Base-by-base conservation (phyloP, 768 basidiomycete species). In the Clavaria fumosa region DNA sequence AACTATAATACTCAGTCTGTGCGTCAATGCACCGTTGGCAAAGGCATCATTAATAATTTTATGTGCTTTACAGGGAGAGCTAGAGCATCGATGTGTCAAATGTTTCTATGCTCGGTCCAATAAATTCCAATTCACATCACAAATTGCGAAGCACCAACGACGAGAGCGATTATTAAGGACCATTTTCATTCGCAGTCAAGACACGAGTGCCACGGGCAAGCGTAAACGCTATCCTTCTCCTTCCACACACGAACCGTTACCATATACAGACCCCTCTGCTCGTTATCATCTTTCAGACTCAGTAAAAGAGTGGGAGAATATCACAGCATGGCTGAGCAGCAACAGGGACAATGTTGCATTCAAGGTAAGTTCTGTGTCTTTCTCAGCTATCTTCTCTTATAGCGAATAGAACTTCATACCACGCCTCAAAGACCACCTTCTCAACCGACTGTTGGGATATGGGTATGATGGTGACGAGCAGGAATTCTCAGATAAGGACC, bases 21-120 rank as follows among this genome's bases (percentile, higher is more conserved):
- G 20, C 23, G 33, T 34, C 23, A 9, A 14, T 22, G 22, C 7
- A 4, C n/a, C n/a, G n/a, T n/a, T n/a, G n/a, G n/a, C n/a, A n/a
- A n/a, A n/a, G n/a, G n/a, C n/a, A n/a, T n/a, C n/a, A n/a, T n/a
- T n/a, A n/a, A n/a, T n/a, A n/a, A n/a, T n/a, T n/a, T n/a, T n/a
- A 37, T 23, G 10, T 11, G 18, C 20, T 20, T 10, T 31, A 9
- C 28, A 65, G 62, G 55, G 59, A 1, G 61, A 67, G 37, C 48
- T 51, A 0, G 49, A 61, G 39, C 64, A 65, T 38, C 42, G 43
- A 0, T 37, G 34, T 0, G 46, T 53, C 14, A 65, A 66, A 40
- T 34, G 36, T 0, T 55, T 55, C 35, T 63, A 60, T 23, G 24
- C 41, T 0, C 32, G 44, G 0, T 55, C 52, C 1, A 58, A 55